A percentile compares a stretch with the other conserved stretches of the same genome.
These are phyloP conservation scores for Casuarina equisetifolia DNA, from an alignment of 306 rosid genomes.

Conservation along the genomic window DNA sequence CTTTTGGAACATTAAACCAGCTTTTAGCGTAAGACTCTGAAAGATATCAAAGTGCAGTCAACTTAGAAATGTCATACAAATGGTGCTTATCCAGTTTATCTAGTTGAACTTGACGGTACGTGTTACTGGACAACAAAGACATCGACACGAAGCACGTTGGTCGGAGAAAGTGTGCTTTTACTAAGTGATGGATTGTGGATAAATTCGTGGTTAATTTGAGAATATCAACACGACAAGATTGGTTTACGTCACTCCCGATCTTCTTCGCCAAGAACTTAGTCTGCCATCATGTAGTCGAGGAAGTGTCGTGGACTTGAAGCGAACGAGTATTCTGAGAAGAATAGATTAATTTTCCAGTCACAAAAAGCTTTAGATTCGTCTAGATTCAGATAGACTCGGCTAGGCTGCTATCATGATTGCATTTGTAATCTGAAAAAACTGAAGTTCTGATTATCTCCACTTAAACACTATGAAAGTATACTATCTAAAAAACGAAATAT, in stretches of 20 bases:
- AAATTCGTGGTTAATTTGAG: not conserved
- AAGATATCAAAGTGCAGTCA: too few species aligned
- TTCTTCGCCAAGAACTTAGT: constrained; percentile 29
- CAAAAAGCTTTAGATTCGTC: constrained; percentile 31
- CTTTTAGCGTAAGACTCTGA: too few species aligned
- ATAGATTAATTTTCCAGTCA: constrained; percentile 30
- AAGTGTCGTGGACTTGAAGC: constrained; percentile 22
- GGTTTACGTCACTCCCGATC: constrained; percentile 26
- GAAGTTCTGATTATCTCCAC: too few species aligned
- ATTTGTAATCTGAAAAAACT: too few species aligned
- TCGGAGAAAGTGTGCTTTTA: not conserved
- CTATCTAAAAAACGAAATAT: too few species aligned
- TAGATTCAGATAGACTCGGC: not conserved
- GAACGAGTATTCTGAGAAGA: constrained; percentile 34
- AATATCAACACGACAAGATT: constrained; percentile 12
- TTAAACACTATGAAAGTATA: too few species aligned
- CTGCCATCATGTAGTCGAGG: constrained; percentile 22
- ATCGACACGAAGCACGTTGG: not conserved
- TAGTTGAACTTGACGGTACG: not conserved
- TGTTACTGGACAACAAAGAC: not conserved
- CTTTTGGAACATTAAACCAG: not conserved
- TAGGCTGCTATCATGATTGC: too few species aligned
- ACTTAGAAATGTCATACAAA: not conserved
- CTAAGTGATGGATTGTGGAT: not conserved
- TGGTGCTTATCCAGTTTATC: not conserved